A percentile compares a stretch with the other conserved stretches of the same genome.
phyloP scores from a whole-genome alignment of 495 filamentous ascomycete genomes.

The Hypoxylon crocopeplum region DNA sequence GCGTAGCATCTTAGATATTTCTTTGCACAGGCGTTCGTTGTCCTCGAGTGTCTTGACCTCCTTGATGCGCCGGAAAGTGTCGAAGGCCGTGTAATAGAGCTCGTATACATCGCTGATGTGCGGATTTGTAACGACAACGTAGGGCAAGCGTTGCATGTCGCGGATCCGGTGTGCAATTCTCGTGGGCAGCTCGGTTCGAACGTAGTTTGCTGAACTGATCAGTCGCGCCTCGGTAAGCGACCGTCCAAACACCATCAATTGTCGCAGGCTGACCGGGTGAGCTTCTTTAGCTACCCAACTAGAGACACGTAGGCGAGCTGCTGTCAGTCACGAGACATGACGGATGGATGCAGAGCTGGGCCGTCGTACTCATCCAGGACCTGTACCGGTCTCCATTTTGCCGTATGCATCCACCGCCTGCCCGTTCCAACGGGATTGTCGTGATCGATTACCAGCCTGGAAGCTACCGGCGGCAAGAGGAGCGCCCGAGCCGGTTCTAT shows the following conservation, averaged over 20 bases:
- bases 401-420: slow-evolving; percentile 36
- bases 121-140: slow-evolving; percentile 93
- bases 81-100: slow-evolving; percentile 94
- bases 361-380: slow-evolving; percentile 83
- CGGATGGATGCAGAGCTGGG: slow-evolving; percentile 3
- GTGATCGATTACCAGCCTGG: slow-evolving; percentile 10
- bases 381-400: slow-evolving; percentile 80
- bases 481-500: slow-evolving; percentile 13
- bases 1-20: slow-evolving; percentile 77
- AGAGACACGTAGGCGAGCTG: slow-evolving; percentile 22
- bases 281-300: slow-evolving; percentile 90
- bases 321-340: slow-evolving; percentile 34
- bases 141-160: slow-evolving; percentile 96
- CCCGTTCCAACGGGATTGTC: not conserved
- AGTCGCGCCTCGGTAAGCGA: slow-evolving; percentile 89
- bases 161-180: slow-evolving; percentile 91
- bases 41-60: slow-evolving; percentile 87
- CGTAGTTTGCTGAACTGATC: slow-evolving; percentile 95
- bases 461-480: slow-evolving; percentile 1
- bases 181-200: slow-evolving; percentile 92
- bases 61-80: slow-evolving; percentile 79
- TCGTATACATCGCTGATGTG: slow-evolving; percentile 96
- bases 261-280: slow-evolving; percentile 84
- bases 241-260: slow-evolving; percentile 91
- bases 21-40: slow-evolving; percentile 86